Evolutionary conservation across 768 basidiomycete species (phyloP).

Genomic region (Termitomyces sp.): DNA sequence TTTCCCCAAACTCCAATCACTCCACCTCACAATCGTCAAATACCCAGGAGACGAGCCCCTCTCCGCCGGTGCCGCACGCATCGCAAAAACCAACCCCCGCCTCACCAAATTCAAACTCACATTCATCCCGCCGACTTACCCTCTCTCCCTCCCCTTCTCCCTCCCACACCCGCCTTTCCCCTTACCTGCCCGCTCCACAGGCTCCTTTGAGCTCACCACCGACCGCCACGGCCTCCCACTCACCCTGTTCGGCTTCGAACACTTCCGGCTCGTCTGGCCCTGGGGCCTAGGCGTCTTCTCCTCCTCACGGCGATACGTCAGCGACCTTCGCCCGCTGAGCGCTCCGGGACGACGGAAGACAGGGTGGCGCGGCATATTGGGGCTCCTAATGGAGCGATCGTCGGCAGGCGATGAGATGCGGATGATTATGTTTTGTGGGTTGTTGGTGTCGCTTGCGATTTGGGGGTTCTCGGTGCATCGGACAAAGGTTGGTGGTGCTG

Average conservation of each 20-base stretch:
- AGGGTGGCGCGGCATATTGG: constrained; percentile 39
- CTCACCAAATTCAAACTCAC: constrained; percentile 62
- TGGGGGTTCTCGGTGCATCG: constrained; percentile 41
- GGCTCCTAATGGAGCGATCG: constrained; percentile 54
- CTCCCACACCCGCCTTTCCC: constrained; percentile 42
- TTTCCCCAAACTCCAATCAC: constrained; percentile 61
- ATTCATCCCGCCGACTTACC: constrained; percentile 56
- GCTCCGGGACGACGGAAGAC: constrained; percentile 36
- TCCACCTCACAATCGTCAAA: constrained; percentile 64
- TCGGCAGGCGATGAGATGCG: constrained; percentile 70
- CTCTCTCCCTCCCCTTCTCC: constrained; percentile 47
- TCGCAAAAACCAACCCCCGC: constrained; percentile 67
- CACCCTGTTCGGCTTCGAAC: constrained; percentile 50
- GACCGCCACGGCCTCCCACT: constrained; percentile 68
- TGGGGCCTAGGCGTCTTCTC: constrained; percentile 42
- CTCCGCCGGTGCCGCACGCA: constrained; percentile 54
- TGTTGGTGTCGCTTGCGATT: constrained; percentile 47
- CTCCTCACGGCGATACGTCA: constrained; percentile 35
- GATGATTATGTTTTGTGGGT: constrained; percentile 52
- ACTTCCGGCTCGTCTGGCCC: constrained; percentile 46
- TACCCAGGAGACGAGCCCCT: constrained; percentile 65
- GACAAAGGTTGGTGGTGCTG: not conserved
- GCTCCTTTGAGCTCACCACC: constrained; percentile 54
- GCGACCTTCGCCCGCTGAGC: constrained; percentile 39
- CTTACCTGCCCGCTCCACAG: constrained; percentile 44